phyloP scores from a whole-genome alignment of 2,329 filamentous ascomycete species.

The Sarocladiaceae sp. region DNA sequence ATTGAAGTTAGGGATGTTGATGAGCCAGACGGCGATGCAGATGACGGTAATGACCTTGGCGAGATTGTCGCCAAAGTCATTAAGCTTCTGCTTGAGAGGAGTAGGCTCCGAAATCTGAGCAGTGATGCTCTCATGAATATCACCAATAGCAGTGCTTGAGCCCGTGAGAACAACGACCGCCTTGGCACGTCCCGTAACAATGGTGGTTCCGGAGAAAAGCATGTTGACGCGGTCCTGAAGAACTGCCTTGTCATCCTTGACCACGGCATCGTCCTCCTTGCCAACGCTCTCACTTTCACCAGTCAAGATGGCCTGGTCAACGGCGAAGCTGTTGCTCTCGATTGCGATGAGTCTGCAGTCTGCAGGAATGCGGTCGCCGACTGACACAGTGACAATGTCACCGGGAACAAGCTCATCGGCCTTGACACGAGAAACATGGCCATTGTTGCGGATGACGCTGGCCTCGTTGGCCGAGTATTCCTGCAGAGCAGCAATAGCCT shows the following conservation, averaged over 20 bases:
- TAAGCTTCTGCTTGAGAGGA: conserved; percentile 95
- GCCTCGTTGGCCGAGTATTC: conserved; percentile 99
- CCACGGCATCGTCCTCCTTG: conserved; percentile 63
- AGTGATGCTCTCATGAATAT: conserved; percentile 98
- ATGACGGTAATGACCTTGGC: conserved; percentile 98
- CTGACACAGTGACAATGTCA: conserved; percentile 79
- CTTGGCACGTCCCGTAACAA: conserved; percentile 87
- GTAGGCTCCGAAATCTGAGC: conserved; percentile 97
- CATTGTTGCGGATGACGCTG: conserved; percentile 78
- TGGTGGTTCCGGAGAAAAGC: conserved; percentile 96
- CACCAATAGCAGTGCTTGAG: conserved; percentile 86
- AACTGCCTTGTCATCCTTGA: conserved; percentile 78
- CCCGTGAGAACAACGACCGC: conserved; percentile 90
- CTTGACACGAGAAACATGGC: conserved; percentile 74
- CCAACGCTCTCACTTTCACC: conserved; percentile 96
- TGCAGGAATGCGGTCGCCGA: conserved; percentile 89
- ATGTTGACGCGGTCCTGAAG: conserved; percentile 98
- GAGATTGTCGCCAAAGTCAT: conserved; percentile 92
- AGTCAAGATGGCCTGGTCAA: conserved; percentile 95
- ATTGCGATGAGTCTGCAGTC: conserved; percentile 87
- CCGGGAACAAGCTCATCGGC: conserved; percentile 96
- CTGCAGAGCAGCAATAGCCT: conserved; percentile 94
- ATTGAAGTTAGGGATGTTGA: conserved; percentile 96
- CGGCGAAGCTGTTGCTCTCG: conserved; percentile 93
- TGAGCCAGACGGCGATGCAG: conserved; percentile 93